Evolutionary conservation across 257 asterid species (phyloP).

Genomic region (Paulownia fortunei): DNA sequence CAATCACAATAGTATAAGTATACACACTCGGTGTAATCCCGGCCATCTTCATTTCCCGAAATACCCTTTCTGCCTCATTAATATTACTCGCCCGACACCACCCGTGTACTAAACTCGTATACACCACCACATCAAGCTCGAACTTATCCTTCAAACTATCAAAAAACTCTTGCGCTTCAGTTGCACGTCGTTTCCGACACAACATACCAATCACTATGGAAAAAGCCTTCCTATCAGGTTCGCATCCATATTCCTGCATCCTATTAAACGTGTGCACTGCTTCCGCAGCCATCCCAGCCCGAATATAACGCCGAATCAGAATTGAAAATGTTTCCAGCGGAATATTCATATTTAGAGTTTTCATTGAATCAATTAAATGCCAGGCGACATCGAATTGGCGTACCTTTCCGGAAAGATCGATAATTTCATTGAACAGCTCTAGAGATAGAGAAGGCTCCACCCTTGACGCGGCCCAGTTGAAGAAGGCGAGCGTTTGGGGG

Average conservation of each 20-base stretch:
- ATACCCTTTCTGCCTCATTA: constrained; percentile 76
- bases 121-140: constrained; percentile 78
- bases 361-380: constrained; percentile 72
- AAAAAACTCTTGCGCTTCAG: constrained; percentile 82
- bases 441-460: constrained; percentile 11
- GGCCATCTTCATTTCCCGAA: constrained; percentile 70
- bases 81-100: constrained; percentile 86
- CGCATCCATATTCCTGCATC: constrained; percentile 85
- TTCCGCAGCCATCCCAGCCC: constrained; percentile 81
- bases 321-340: constrained; percentile 65
- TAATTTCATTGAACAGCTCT: constrained; percentile 65
- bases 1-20: constrained; percentile 82
- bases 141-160: constrained; percentile 76
- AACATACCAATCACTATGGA: constrained; percentile 65
- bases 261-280: constrained; percentile 80
- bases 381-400: constrained; percentile 83
- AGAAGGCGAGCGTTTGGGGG: constrained; percentile 77
- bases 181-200: constrained; percentile 73
- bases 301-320: constrained; percentile 75
- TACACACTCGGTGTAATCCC: constrained; percentile 74
- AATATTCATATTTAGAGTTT: constrained; percentile 44
- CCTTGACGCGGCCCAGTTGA: constrained; percentile 70
- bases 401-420: constrained; percentile 81
- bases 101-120: constrained; percentile 82
- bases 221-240: constrained; percentile 68